phyloP scores from a whole-genome alignment of 495 filamentous ascomycete species.

The Daldinia vernicosa region DNA sequence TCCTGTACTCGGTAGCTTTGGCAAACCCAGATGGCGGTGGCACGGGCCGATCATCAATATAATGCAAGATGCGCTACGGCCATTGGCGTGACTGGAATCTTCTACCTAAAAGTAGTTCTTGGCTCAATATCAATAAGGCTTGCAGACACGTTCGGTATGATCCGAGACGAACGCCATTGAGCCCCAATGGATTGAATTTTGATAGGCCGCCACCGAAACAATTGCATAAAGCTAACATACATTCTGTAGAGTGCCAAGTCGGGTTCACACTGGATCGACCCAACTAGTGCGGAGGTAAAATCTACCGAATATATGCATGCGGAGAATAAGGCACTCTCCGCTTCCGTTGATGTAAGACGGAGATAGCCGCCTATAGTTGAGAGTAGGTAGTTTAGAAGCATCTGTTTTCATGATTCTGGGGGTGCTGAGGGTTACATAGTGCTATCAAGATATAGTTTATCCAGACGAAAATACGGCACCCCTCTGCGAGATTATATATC shows the following conservation, averaged over 20 bases:
- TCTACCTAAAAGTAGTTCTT: neutral
- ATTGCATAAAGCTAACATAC: neutral
- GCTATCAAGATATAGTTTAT: neutral
- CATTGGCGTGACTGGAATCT: neutral
- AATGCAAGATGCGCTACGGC: constrained; percentile 18
- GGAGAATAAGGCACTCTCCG: neutral
- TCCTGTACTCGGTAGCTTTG: neutral
- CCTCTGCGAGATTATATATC: neutral
- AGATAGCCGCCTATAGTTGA: neutral
- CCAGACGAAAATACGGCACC: neutral
- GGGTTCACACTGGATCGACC: constrained; percentile 33
- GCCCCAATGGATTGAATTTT: neutral
- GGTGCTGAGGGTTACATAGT: neutral
- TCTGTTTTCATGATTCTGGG: neutral
- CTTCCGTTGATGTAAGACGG: constrained; percentile 22
- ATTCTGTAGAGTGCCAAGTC: constrained; percentile 24
- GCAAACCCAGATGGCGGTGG: neutral
- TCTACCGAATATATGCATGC: constrained; percentile 22
- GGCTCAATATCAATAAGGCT: constrained; percentile 32
- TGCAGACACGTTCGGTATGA: constrained; percentile 30
- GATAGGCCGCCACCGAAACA: neutral
- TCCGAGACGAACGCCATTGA: constrained; percentile 20
- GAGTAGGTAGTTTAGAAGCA: constrained; percentile 10
- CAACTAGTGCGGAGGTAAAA: constrained; percentile 5
- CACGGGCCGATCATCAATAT: constrained; percentile 20